phyloP scores from a whole-genome alignment of 2,329 filamentous ascomycete genomes.

The Talaromyces sp. region DNA sequence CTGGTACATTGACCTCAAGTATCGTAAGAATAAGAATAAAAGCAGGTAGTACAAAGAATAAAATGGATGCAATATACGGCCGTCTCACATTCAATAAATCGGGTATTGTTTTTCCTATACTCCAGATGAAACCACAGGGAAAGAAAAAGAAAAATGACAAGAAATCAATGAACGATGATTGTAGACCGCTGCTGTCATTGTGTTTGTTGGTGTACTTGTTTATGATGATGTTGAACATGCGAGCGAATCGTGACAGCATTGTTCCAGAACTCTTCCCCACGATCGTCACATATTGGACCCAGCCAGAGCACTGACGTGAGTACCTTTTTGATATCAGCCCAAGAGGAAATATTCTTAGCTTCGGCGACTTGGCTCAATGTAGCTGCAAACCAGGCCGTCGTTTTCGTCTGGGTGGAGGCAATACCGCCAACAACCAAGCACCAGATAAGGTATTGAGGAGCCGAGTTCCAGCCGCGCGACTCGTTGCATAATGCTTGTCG shows the following conservation, averaged over 20 bases:
- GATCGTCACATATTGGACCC: slow-evolving; percentile 16
- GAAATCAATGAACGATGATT: background rate
- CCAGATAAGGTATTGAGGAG: slow-evolving; percentile 17
- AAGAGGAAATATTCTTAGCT: slow-evolving; percentile 13
- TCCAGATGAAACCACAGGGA: background rate
- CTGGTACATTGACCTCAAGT: background rate
- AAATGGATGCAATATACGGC: background rate
- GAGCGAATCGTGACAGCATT: slow-evolving; percentile 7
- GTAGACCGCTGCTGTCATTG: background rate
- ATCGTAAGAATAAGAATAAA: background rate
- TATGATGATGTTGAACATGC: slow-evolving; percentile 5
- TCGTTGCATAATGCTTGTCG: slow-evolving; percentile 13
- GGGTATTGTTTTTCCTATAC: background rate
- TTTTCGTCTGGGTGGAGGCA: slow-evolving; percentile 14
- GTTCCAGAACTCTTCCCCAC: slow-evolving; percentile 17
- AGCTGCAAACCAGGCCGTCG: slow-evolving; percentile 16
- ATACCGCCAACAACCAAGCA: slow-evolving; percentile 17
- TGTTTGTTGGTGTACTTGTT: background rate
- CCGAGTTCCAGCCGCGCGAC: slow-evolving; percentile 11
- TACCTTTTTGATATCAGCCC: slow-evolving; percentile 14
- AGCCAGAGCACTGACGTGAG: slow-evolving; percentile 19
- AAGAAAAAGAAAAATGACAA: background rate
- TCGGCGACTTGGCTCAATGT: slow-evolving; percentile 14
- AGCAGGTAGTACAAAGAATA: background rate
- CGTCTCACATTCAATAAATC: background rate